Evolutionary conservation across 2,329 filamentous ascomycete genomes (phyloP), one percentile per base, ranked within the genome.

Genomic region (Xylaria sp.): DNA sequence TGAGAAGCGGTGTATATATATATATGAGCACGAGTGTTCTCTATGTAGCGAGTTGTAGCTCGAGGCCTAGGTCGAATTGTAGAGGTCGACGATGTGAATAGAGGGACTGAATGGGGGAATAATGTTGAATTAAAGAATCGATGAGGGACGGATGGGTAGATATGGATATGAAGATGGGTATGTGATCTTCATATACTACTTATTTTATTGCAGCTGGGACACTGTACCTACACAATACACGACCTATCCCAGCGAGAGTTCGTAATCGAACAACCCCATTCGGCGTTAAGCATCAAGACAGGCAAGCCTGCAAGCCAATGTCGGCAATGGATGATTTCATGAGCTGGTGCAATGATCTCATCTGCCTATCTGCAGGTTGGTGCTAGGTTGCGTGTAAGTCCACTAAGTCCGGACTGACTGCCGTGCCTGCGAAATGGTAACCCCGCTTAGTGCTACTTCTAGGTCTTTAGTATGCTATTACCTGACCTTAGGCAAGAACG

Each of bases 291-390:
- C 18, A 44, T 21, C 6, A 35, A 18, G 40, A 44, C 1, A 5
- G 16, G 6, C 21, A n/a, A 12, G 37, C 12, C 6, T 9, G 35
- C 1, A 42, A 27, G 13, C n/a, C 21, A 55, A 12, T 51, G 25
- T 29, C 48, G 23, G 48, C 23, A 51, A 51, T 13, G 18, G 50
- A 32, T 42, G 54, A 40, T 57, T 40, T 37, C 32, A 25, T 40
- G 54, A n/a, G 54, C 18, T 42, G 54, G 13, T 58, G 37, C 5
- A 44, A 44, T 44, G 40, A 44, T 44, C 32, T 35, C 32, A 35
- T 35, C 32, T 35, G 8, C 32, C 32, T 35, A 35, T 10, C 32
- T 35, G 32, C 6, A 35, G 32, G 32, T 35, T 6, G 8, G 10
- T 35, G 32, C 8, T 10, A 35, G 32, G 32, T 35, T 35, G 32